A percentile compares a stretch with the other conserved stretches of the same genome.
These are phyloP conservation scores for Adansonia madagascariensis DNA, from an alignment of 441 rosid species.

Conservation along the genomic window DNA sequence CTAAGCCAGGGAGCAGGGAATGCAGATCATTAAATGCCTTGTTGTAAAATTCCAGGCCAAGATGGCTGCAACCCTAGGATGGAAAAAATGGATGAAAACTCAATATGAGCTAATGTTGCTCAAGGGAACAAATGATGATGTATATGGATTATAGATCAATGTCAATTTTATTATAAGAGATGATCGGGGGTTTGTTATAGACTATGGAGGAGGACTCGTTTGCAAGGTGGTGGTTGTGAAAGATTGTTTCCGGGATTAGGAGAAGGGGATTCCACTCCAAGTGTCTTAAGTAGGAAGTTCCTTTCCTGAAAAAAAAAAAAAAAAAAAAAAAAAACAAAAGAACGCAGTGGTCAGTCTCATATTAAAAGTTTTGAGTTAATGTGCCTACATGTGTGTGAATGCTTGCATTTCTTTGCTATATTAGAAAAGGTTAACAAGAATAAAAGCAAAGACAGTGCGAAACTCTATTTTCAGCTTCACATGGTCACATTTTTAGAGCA, in stretches of 20 bases:
- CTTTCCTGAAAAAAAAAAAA: constrained; percentile 67
- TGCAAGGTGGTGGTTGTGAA: constrained; percentile 89
- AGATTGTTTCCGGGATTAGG: constrained; percentile 58
- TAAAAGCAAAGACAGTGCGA: constrained; percentile 6
- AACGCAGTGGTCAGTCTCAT: constrained; percentile 28
- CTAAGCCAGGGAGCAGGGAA: constrained; percentile 50
- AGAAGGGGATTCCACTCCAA: constrained; percentile 82
- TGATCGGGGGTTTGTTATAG: constrained; percentile 53
- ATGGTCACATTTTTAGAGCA: not conserved
- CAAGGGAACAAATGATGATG: constrained; percentile 30
- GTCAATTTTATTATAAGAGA: constrained; percentile 35
- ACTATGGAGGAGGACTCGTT: constrained; percentile 93
- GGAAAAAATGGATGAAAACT: constrained; percentile 38
- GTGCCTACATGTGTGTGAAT: not conserved
- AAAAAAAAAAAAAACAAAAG: constrained; percentile 30
- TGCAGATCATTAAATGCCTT: constrained; percentile 80
- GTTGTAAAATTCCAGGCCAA: constrained; percentile 68
- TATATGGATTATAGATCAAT: constrained; percentile 30
- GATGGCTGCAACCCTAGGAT: constrained; percentile 67
- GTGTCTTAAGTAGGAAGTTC: constrained; percentile 90
- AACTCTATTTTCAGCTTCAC: not conserved
- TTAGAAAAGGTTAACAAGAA: not conserved
- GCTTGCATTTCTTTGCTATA: not conserved
- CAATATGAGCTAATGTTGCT: constrained; percentile 34
- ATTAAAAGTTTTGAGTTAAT: constrained; percentile 22